Base-by-base conservation (phyloP, 2,329 filamentous ascomycete genomes). In the Talaromyces albobiverticillius region DNA sequence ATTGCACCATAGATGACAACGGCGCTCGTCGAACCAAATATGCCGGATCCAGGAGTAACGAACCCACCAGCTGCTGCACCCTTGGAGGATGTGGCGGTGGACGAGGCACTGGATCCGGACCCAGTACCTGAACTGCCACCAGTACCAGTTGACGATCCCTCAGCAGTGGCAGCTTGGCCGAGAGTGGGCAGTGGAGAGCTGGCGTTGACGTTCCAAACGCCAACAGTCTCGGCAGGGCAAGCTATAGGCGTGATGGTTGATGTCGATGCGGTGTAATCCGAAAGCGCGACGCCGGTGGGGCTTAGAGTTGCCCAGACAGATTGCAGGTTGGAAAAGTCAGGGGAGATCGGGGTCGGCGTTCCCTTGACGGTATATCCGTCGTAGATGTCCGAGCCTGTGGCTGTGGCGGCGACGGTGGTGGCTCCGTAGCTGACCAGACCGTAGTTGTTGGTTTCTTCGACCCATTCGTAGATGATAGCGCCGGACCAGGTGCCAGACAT, bases 401-500 rank as follows among this genome's bases (percentile, higher is more conserved):
- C 76, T 32, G 77, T 52, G 11, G 49, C 40, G 31, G 54, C 29
- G 29, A 52, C 48, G n/a, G 76, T 71, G n/a, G 76, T 71, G 3
- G 81, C 74, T 1, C 87, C 89, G 67, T 95, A 95, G 18, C 80
- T 85, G 62, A 95, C 81, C 32, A 95, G 78, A 36, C 90, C 90
- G 70, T 95, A 95, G 64, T 89, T 72, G 71, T 95, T 95, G 48
- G 81, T 77, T 71, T 95, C 90, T 67, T 93, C 76, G 59, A 95
- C 90, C 90, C 90, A 95, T 68, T 95, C 90, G 72, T 95, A 95
- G 60, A 95, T 79, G 59, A 95, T 91, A 51, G 88, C 80, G 52
- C 90, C 90, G 49, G 88, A 91, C 79, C 82, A 86, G 25, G 77
- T 80, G 54, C 79, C 76, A 5, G 80, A 74, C 90, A 95, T 95